Conservation (phyloP, 345 rosid genomes). For the Salix brachista region DNA sequence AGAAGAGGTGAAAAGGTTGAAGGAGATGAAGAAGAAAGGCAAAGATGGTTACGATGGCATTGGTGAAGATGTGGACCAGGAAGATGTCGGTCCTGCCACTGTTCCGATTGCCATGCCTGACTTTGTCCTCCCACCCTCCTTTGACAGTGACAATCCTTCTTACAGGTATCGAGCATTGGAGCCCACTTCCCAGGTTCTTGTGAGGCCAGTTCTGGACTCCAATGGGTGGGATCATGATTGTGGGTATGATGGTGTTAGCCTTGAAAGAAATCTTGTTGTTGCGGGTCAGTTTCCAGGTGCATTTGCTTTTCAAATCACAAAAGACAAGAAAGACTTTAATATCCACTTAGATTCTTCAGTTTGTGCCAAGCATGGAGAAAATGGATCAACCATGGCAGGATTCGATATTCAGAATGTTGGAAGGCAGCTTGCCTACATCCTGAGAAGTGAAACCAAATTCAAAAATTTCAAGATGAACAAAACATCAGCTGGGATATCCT, state of each 20-base stretch:
- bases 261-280: slow-evolving; percentile 30
- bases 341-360: slow-evolving; percentile 37
- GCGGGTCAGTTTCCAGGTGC: slow-evolving; percentile 25
- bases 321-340: slow-evolving; percentile 40
- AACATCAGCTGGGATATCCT: slow-evolving; percentile 30
- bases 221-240: slow-evolving; percentile 43
- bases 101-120: slow-evolving; percentile 35
- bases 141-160: slow-evolving; percentile 32
- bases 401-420: slow-evolving; percentile 39
- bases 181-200: slow-evolving; percentile 26
- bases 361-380: slow-evolving; percentile 28
- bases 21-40: slow-evolving; percentile 33
- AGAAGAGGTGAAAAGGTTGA: slow-evolving; percentile 30
- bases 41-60: slow-evolving; percentile 1
- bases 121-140: slow-evolving; percentile 35
- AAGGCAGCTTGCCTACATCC: slow-evolving; percentile 40
- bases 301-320: slow-evolving; percentile 33
- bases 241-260: slow-evolving; percentile 38
- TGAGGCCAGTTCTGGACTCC: slow-evolving; percentile 37
- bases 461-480: slow-evolving; percentile 28
- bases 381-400: slow-evolving; percentile 41
- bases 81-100: slow-evolving; percentile 24
- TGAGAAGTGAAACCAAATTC: slow-evolving; percentile 34
- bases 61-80: slow-evolving; percentile 17
- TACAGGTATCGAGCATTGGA: slow-evolving; percentile 37